Base-by-base conservation (phyloP, 2,329 filamentous ascomycete genomes). In the Blastomyces parvus region DNA sequence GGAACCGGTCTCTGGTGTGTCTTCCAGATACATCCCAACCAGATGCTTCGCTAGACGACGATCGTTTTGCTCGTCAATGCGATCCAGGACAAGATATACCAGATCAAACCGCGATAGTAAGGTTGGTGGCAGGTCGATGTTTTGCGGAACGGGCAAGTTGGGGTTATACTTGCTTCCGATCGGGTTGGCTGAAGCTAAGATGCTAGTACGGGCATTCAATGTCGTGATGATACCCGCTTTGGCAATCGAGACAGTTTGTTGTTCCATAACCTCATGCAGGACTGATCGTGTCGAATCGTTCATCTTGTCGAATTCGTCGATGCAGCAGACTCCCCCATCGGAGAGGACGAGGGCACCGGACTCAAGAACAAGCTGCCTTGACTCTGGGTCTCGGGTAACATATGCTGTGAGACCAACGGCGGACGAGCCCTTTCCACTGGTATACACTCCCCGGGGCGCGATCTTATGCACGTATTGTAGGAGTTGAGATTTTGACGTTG, bases 141-240 rank as follows among this genome's bases (percentile, higher is more conserved):
- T 99, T 71, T 97, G 92, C 2, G 94, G 94, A 17, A 99, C 94
- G 0, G 94, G 92, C 30, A 99, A 80, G 71, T 96, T 93, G 2
- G 91, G 89, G 76, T 99, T 97, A 80, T 99, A 99, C 73, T 95
- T 92, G 78, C 91, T 96, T 70, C 94, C 94, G 68, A 99, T 97
- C 0, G 94, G 94, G 74, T 99, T 99, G 76, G 94, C 94, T 13
- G 93, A 97, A 19, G 94, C 94, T 38, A 99, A 85, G 72, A 99
- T 97, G 67, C 90, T 95, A 0, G 94, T 97, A 72, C 94, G 84
- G 33, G 94, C 94, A 73, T 99, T 99, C 65, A 99, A 81, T 0
- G 94, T 99, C 1, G 88, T 90, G 71, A 90, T 90, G 73, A 90
- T 90, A 65, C 88, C 88, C 2, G 88, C 88, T 75, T 90, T 90